Evolutionary conservation across 2,329 filamentous ascomycete species (phyloP).

Genomic region (Mariannaea sp.): DNA sequence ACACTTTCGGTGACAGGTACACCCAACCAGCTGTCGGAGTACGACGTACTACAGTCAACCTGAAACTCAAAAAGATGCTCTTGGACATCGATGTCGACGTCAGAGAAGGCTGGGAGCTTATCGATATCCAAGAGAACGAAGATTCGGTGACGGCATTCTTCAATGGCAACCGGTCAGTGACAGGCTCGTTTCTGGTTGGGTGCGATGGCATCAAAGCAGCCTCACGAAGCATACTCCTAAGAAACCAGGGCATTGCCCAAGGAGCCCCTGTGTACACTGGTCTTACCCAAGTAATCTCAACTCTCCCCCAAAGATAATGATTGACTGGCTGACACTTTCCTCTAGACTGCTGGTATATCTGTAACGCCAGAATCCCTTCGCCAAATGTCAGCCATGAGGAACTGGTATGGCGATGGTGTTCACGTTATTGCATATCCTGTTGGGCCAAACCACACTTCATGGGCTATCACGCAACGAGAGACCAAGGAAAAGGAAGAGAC

Average conservation of each 20-base stretch:
- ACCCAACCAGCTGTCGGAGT: constrained; percentile 30
- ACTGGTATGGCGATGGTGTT: constrained; percentile 35
- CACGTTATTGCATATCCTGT: constrained; percentile 35
- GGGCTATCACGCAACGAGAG: constrained; percentile 33
- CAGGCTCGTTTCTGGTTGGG: constrained; percentile 32
- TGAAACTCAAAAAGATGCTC: constrained; percentile 22
- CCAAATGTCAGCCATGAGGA: constrained; percentile 21
- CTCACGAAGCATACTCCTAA: constrained; percentile 21
- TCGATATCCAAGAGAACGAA: constrained; percentile 25
- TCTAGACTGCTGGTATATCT: constrained; percentile 32
- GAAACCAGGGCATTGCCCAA: constrained; percentile 20
- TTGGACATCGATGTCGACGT: constrained; percentile 28
- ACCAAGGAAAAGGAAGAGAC: constrained; percentile 29
- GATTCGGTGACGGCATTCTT: constrained; percentile 32
- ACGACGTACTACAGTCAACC: constrained; percentile 28
- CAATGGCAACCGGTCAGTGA: constrained; percentile 21
- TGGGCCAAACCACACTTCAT: constrained; percentile 26
- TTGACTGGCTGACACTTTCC: not conserved
- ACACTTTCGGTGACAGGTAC: constrained; percentile 26
- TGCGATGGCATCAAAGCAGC: constrained; percentile 35
- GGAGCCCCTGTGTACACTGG: constrained; percentile 30
- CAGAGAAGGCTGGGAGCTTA: constrained; percentile 33
- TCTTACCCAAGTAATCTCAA: constrained; percentile 21
- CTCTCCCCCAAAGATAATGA: not conserved
- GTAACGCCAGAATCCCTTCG: constrained; percentile 21